A percentile compares a stretch with the other conserved stretches of the same genome.
Evolutionary conservation across 495 filamentous ascomycete genomes (phyloP).

Genomic region (Xylaria telfairii): DNA sequence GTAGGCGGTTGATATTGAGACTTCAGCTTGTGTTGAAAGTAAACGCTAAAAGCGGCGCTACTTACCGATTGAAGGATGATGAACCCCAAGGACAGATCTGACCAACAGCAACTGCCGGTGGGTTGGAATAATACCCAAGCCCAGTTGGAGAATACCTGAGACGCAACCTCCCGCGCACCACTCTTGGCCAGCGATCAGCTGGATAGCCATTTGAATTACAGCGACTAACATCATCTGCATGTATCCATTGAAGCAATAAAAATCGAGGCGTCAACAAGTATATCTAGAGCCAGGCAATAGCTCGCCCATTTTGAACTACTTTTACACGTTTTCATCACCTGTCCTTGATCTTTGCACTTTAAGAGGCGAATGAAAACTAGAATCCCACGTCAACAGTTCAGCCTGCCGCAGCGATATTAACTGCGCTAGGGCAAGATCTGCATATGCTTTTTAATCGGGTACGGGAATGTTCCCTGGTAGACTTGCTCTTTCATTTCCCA

Average conservation of each 20-base stretch:
- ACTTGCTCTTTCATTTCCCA: not conserved
- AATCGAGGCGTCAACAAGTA: not conserved
- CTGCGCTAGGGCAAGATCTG: not conserved
- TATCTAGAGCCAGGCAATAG: not conserved
- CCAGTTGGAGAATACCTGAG: not conserved
- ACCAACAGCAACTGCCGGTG: not conserved
- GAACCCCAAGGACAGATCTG: not conserved
- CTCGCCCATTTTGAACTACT: not conserved
- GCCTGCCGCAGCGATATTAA: not conserved
- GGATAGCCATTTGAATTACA: not conserved
- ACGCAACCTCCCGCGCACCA: not conserved
- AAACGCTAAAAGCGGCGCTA: not conserved
- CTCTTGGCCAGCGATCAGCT: not conserved
- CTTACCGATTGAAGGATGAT: not conserved
- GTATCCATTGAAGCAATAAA: not conserved
- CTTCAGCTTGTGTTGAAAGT: not conserved
- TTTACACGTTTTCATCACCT: not conserved
- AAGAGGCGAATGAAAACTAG: not conserved
- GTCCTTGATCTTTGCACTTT: not conserved
- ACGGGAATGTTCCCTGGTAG: not conserved
- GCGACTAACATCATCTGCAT: too few species aligned
- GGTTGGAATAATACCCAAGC: not conserved
- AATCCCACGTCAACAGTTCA: not conserved
- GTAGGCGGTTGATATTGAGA: not conserved
- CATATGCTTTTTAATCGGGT: not conserved